Base-by-base conservation (phyloP, 2,329 filamentous ascomycete species). In the Pseudogymnoascus sp. region DNA sequence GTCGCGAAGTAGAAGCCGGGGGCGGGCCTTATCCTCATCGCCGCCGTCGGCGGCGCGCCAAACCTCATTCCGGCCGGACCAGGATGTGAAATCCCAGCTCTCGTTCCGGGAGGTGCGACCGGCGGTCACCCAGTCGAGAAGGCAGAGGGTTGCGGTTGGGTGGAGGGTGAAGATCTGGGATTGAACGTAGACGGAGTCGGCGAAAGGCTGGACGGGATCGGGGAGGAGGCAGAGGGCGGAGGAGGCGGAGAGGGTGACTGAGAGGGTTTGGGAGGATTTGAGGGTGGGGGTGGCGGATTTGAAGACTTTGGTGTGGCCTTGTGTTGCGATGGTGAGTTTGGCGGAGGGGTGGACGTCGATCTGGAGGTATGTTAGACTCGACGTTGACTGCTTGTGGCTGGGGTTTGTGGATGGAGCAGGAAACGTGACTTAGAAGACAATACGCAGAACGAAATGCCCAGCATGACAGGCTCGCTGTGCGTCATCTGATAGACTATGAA, bases 301-400 rank as follows among this genome's bases (percentile, higher is more conserved):
- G 83, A 96, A 98, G 70, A 99, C 87, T 78, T 98, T 99, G 65
- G 95, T 98, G 76, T 92, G 91, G 61, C 93, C 93, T 78, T 88
- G 85, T 0, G 85, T 88, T 65, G 84, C 83, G 37, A 88, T 77
- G 69, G 81, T 85, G 62, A 97, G 83, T 65, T 86, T 87, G 4
- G 91, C 88, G 2, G 78, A 76, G 2, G 80, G 69, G 10, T 84
- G 83, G 59, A 96, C 79, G 8, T 82, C 81, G 65, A 96, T 83
- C 46, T 53, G 19, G 80, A 19, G 46, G 24, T 8, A 10, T 31
- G 46, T 53, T 31, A 53, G 26, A 31, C 7, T 53, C 26, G 2
- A 31, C 4, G 26, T 19, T 46, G 12, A 6, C 5, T 12, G 41
- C 26, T 46, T 12, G 46, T 16, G 46, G 14, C 14, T 53, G n/a